Base-by-base conservation (phyloP, 2,329 filamentous ascomycete species). In the Ophioceras dolichostomum region DNA sequence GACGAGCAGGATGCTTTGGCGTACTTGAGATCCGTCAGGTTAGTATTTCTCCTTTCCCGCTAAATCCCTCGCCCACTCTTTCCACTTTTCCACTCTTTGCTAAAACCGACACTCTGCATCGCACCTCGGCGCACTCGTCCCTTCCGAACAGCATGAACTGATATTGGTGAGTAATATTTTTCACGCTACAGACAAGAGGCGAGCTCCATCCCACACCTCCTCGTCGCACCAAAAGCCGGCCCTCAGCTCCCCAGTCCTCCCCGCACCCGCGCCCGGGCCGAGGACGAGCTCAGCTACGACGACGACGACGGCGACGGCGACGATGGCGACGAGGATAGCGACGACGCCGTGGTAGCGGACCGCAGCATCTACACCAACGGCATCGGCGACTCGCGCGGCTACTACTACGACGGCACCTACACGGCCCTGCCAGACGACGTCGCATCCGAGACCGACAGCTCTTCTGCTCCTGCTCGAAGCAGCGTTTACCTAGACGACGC, bases 341-440 rank as follows among this genome's bases (percentile, higher is more conserved):
- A n/a, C n/a, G n/a, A n/a, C n/a, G n/a, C n/a, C n/a, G n/a, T n/a
- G 19, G 43, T 43, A 4, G 38, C 54, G 4, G 62, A 68, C 41
- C 54, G 58, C 36, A 54, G 51, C 22, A 63, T 70, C 30, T 76
- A 76, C 48, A 50, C 63, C 8, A 53, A 62, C 39, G 65, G 65
- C 5, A 43, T 57, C 16, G 67, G 68, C 37, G 73, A 80, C 48
- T 61, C 65, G 17, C 60, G 70, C 39, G 82, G 80, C 10, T 79
- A 75, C 50, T 91, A 84, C 53, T 64, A 76, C 13, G 83, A 94
- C 47, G 87, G 86, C 34, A 82, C 84, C 27, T 94, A 86, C 54
- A 74, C 80, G 18, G 82, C 78, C 4, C 64, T 69, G 3, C 68
- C 73, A 0, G 59, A 66, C 10, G 46, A 53, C 14, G 49, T 56